Evolutionary conservation across 495 filamentous ascomycete species (phyloP).

Genomic region (Pseudotulostoma volvatum): DNA sequence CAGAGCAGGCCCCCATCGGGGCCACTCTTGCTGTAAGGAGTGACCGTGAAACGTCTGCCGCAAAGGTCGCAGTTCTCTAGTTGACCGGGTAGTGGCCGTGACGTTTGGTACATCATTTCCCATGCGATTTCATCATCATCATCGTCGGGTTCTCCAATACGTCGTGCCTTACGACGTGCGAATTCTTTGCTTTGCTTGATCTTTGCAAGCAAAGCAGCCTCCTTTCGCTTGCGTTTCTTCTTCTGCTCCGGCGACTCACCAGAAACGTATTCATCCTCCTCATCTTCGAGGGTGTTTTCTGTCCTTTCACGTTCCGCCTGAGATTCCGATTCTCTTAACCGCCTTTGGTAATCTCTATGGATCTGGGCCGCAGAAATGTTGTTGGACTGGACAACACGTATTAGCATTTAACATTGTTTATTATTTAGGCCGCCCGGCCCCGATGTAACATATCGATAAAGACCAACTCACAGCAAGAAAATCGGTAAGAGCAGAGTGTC

Average conservation of each 20-base stretch:
- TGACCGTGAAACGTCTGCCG: conserved; percentile 82
- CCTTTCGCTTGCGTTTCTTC: conserved; percentile 44
- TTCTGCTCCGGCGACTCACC: conserved; percentile 32
- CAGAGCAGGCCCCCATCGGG: conserved; percentile 75
- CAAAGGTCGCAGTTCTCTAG: conserved; percentile 78
- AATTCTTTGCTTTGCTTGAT: conserved; percentile 63
- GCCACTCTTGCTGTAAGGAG: conserved; percentile 70
- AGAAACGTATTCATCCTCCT: conserved; percentile 13
- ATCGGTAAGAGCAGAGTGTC: conserved; percentile 63
- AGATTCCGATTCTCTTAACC: conserved; percentile 26
- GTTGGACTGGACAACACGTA: conserved; percentile 39
- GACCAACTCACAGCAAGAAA: conserved; percentile 51
- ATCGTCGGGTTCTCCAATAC: conserved; percentile 28
- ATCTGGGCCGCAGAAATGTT: conserved; percentile 82
- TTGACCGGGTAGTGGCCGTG: conserved; percentile 63
- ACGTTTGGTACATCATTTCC: conserved; percentile 43
- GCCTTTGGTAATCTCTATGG: conserved; percentile 41
- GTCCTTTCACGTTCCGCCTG: conserved; percentile 19
- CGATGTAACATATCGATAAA: neutral
- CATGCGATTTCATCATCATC: conserved; percentile 29
- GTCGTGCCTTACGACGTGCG: conserved; percentile 39
- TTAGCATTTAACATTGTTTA: neutral
- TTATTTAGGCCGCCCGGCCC: neutral
- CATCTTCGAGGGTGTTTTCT: conserved; percentile 11
- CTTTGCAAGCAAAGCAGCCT: conserved; percentile 48